Evolutionary conservation across 495 filamentous ascomycete genomes (phyloP), one percentile per base, ranked within the genome.

Genomic region (Penicillium maclennaniae): DNA sequence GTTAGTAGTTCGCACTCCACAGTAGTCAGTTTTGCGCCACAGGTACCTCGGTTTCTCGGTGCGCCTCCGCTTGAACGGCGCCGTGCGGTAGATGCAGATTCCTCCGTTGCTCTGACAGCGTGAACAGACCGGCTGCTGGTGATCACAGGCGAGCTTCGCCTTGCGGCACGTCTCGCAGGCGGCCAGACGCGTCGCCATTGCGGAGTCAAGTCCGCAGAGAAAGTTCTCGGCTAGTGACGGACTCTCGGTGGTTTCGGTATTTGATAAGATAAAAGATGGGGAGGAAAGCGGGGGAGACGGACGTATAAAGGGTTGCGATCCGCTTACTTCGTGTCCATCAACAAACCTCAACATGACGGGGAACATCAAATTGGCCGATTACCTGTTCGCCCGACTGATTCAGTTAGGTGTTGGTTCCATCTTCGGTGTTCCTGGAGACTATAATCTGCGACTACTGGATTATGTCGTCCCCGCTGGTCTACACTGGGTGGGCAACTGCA

Each of bases 391-490:
- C 12, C 74, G 88, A 14, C 77, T 92, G 7, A 70, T 78, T 45
- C 83, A 92, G 57, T 73, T 89, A 36, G 87, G 87, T 45, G 76
- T 90, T 25, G 71, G 79, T 15, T 83, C 84, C 19, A 67, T 89
- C 53, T 83, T 86, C 57, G 86, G 86, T 17, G 72, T 89, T 2
- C 86, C 86, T 19, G 88, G 88, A 0, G 88, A 92, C 66, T 91
- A 84, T 70, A 89, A 89, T 61, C 74, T 92, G 20, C 74, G 79
- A 3, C 72, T 82, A 6, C 73, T 90, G 14, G 88, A 91, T 68
- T 85, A 82, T 61, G 60, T 91, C 36, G 75, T 77, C 21, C 80
- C 81, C 34, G 66, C 72, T 40, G 84, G 81, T 4, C 67, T 92
- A 8, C 75, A 81, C 58, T 92, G 88, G 88, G 82, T 90, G 17